Percentiles rank a stretch among this genome's conserved stretches.
Evolutionary conservation across 257 asterid species (phyloP).

Genomic region (Anisodus acutangulus): DNA sequence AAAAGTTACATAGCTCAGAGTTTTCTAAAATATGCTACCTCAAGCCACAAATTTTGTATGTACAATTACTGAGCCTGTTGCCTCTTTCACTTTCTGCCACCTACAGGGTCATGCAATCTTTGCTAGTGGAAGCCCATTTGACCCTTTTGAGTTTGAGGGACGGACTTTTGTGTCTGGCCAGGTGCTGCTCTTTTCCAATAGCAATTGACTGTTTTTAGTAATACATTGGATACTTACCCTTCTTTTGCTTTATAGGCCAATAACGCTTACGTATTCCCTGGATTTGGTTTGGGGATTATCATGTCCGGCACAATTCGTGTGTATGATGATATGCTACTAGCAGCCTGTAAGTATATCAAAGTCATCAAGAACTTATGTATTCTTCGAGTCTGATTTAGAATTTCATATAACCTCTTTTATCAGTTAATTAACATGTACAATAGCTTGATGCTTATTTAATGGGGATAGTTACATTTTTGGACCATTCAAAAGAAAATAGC

Average conservation of each 20-base stretch:
- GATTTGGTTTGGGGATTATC: constrained; percentile 90
- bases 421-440: background rate
- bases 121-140: constrained; percentile 96
- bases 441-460: background rate
- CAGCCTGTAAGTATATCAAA: constrained; percentile 71
- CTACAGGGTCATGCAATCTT: constrained; percentile 80
- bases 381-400: background rate
- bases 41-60: constrained; percentile 16
- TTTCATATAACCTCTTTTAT: background rate
- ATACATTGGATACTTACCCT: background rate
- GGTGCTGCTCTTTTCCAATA: constrained; percentile 49
- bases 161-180: constrained; percentile 73
- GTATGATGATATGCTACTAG: constrained; percentile 83
- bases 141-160: constrained; percentile 77
- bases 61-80: background rate
- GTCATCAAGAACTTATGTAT: background rate
- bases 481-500: too few relatives aligned
- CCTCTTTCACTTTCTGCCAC: background rate
- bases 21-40: background rate
- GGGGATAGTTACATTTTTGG: background rate
- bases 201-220: background rate
- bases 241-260: constrained; percentile 60
- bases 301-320: constrained; percentile 93
- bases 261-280: constrained; percentile 96
- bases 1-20: background rate